A percentile compares a stretch with the other conserved stretches of the same genome.
These are phyloP conservation scores for Suillus subaureus DNA, from an alignment of 768 basidiomycete genomes.

Conservation along the genomic window DNA sequence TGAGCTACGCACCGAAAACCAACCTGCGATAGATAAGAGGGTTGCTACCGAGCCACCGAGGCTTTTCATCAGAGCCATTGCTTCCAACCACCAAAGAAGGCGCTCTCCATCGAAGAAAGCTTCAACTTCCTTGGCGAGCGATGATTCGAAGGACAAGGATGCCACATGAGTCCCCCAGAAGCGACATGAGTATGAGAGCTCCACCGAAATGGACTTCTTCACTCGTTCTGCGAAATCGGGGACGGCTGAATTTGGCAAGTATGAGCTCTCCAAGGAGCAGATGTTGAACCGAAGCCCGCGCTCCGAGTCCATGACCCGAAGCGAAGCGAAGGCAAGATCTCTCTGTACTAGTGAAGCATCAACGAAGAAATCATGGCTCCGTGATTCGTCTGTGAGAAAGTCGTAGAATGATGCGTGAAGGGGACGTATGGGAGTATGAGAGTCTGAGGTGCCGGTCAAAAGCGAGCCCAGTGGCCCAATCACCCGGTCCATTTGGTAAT, in stretches of 20 bases:
- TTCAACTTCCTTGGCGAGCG: constrained; percentile 18
- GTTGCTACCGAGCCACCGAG: not conserved
- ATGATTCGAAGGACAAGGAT: not conserved
- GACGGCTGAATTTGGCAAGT: constrained; percentile 25
- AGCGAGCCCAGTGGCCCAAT: constrained; percentile 5
- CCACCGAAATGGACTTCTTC: constrained; percentile 21
- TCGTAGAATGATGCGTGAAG: constrained; percentile 32
- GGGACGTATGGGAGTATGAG: constrained; percentile 14
- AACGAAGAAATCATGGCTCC: constrained; percentile 17
- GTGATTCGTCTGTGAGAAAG: constrained; percentile 18
- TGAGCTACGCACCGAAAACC: not conserved
- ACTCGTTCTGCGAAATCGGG: constrained; percentile 16
- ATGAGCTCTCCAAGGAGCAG: constrained; percentile 26
- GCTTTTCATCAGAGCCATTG: constrained; percentile 18
- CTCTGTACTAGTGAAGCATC: not conserved
- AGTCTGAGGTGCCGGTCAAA: constrained; percentile 2
- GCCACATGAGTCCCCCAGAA: constrained; percentile 36
- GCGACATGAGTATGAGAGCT: constrained; percentile 33
- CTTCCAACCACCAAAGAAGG: not conserved
- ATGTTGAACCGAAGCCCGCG: constrained; percentile 17
- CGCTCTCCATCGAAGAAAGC: constrained; percentile 21
- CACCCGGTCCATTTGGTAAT: constrained; percentile 18
- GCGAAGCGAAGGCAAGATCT: constrained; percentile 19
- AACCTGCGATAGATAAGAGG: not conserved
- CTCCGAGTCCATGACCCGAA: constrained; percentile 28